phyloP scores from a whole-genome alignment of 78 protist genomes.

The Protostelium mycophagum region DNA sequence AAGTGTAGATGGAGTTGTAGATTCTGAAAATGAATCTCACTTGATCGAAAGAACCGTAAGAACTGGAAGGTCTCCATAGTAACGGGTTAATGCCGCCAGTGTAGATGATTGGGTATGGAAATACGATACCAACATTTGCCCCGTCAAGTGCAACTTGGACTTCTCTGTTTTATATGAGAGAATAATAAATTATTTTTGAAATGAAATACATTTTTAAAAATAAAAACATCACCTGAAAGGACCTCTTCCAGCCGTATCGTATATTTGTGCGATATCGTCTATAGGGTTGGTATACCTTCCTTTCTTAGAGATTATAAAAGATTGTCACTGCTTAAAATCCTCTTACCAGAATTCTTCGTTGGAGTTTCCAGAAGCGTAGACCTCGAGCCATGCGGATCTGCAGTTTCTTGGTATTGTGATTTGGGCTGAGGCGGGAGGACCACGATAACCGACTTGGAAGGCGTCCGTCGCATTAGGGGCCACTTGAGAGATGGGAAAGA shows the following conservation, averaged over 20 bases:
- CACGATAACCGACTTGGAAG: background rate
- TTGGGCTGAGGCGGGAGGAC: background rate
- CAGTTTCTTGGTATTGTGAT: background rate
- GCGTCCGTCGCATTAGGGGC: background rate
- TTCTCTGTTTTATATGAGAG: background rate
- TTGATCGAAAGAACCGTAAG: background rate
- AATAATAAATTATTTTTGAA: too few relatives aligned
- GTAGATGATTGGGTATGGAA: background rate
- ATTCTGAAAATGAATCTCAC: background rate
- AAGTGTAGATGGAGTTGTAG: too few relatives aligned
- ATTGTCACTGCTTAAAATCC: too few relatives aligned
- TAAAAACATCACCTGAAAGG: background rate
- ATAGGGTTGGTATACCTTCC: background rate
- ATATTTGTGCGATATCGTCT: background rate
- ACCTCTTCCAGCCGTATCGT: background rate
- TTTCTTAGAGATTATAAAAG: too few relatives aligned
- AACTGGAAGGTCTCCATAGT: background rate
- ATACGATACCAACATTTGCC: background rate
- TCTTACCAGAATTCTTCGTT: constrained; percentile 1
- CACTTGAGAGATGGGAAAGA: background rate
- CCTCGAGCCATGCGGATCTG: background rate
- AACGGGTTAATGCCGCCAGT: background rate
- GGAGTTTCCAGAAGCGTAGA: background rate
- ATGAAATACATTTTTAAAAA: background rate
- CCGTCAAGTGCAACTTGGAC: background rate